Percentiles rank a stretch among this genome's conserved stretches.
Evolutionary conservation across 2,329 filamentous ascomycete species (phyloP).

Genomic region (Beauveria rudraprayagi): DNA sequence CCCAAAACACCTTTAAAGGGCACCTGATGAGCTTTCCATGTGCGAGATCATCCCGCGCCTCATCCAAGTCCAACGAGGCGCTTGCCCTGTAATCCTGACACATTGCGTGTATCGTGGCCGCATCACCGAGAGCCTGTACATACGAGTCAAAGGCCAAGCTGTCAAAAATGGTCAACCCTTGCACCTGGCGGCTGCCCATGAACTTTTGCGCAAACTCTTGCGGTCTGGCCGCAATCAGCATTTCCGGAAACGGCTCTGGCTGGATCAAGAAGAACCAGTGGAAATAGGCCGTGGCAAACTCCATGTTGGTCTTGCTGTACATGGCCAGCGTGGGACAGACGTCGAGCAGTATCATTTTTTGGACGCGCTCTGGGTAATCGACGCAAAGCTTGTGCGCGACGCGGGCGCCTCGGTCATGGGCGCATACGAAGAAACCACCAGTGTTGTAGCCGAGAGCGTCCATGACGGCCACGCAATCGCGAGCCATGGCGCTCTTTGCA

Average conservation of each 20-base stretch:
- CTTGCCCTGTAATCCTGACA: conserved; percentile 50
- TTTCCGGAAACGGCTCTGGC: conserved; percentile 40
- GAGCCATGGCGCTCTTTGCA: conserved; percentile 41
- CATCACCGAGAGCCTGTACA: conserved; percentile 31
- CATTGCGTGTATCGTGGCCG: conserved; percentile 36
- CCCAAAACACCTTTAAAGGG: conserved; percentile 44
- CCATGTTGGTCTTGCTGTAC: conserved; percentile 35
- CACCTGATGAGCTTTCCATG: conserved; percentile 34
- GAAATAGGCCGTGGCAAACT: conserved; percentile 43
- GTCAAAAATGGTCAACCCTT: conserved; percentile 27
- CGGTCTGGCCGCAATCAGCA: conserved; percentile 31
- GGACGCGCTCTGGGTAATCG: conserved; percentile 32
- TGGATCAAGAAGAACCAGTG: conserved; percentile 55
- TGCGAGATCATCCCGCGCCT: conserved; percentile 36
- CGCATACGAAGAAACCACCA: conserved; percentile 38
- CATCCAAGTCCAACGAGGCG: conserved; percentile 43
- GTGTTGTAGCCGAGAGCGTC: conserved; percentile 26
- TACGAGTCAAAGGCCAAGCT: conserved; percentile 32
- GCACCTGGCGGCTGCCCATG: conserved; percentile 24
- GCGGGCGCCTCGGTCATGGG: conserved; percentile 49
- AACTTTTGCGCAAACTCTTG: conserved; percentile 34
- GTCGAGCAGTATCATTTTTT: conserved; percentile 38
- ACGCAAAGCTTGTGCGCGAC: conserved; percentile 47
- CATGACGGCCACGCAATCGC: conserved; percentile 40
- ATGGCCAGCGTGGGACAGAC: conserved; percentile 48